These are phyloP conservation scores for Oryza australiensis DNA, from an alignment of 176 grass and related monocot species.

Conservation along the genomic window DNA sequence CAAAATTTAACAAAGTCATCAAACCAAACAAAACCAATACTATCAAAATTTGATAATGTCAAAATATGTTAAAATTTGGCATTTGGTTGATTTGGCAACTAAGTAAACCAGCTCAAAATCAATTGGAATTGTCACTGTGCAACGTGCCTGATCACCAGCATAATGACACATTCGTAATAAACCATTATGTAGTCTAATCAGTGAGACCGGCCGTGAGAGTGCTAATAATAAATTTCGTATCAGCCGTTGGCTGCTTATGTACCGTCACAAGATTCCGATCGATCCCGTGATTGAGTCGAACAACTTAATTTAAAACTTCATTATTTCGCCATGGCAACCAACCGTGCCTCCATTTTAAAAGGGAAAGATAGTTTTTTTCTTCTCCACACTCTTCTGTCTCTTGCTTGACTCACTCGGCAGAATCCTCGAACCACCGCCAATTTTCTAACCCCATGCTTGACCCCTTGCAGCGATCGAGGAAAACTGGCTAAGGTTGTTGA, in stretches of 20 bases:
- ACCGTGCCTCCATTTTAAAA: neutral
- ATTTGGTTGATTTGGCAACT: too few relatives aligned
- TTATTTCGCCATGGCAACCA: neutral
- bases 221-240: neutral
- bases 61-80: too few relatives aligned
- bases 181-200: constrained; percentile 4
- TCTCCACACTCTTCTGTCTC: neutral
- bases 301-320: neutral
- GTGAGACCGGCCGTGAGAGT: neutral
- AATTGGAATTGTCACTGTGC: neutral
- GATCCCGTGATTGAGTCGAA: constrained; percentile 19
- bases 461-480: constrained; percentile 9
- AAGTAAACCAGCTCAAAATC: too few relatives aligned
- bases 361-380: neutral
- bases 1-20: too few relatives aligned
- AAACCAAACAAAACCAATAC: too few relatives aligned
- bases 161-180: neutral
- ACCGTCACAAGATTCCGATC: constrained; percentile 27
- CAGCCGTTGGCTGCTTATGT: neutral
- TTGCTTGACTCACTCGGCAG: constrained; percentile 26
- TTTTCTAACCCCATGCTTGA: constrained; percentile 21
- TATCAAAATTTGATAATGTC: too few relatives aligned
- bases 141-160: neutral
- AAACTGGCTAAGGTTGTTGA: neutral
- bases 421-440: constrained; percentile 16